A percentile compares a stretch with the other conserved stretches of the same genome.
These are phyloP conservation scores for Chalciporus sphaerocephalus DNA, from an alignment of 768 basidiomycete genomes.

Conservation along the genomic window DNA sequence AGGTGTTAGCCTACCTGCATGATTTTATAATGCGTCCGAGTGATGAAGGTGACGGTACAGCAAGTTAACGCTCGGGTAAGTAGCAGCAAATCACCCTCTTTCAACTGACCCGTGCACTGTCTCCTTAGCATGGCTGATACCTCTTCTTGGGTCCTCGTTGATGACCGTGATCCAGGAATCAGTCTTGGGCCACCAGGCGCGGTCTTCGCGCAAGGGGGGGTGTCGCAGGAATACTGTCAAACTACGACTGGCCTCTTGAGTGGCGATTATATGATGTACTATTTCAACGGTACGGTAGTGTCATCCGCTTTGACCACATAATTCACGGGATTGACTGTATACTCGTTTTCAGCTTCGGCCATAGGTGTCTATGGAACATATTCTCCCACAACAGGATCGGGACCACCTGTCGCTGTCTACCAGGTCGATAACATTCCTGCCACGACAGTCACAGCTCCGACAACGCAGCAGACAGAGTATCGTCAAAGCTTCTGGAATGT, in stretches of 20 bases:
- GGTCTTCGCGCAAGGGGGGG: background rate
- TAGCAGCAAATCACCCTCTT: too few relatives aligned
- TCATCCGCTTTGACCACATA: background rate
- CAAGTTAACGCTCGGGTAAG: too few relatives aligned
- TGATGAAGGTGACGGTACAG: too few relatives aligned
- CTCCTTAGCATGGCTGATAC: background rate
- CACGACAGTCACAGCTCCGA: background rate
- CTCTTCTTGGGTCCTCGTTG: background rate
- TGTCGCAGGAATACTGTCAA: background rate
- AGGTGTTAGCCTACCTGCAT: too few relatives aligned
- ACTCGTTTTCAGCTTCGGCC: slow-evolving; percentile 3
- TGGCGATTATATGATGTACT: background rate
- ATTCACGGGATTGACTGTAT: background rate
- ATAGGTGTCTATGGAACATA: slow-evolving; percentile 3
- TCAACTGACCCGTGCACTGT: too few relatives aligned
- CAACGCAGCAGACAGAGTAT: background rate
- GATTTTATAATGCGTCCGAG: too few relatives aligned
- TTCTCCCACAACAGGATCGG: background rate
- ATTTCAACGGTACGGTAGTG: slow-evolving; percentile 2
- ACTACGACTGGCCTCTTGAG: slow-evolving; percentile 1
- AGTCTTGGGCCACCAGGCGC: background rate
- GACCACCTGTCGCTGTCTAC: background rate
- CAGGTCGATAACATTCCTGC: slow-evolving; percentile 1
- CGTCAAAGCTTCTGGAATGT: background rate
- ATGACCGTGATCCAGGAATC: slow-evolving; percentile 5